Base-by-base conservation (phyloP, 345 rosid species). In the Boechera stricta region DNA sequence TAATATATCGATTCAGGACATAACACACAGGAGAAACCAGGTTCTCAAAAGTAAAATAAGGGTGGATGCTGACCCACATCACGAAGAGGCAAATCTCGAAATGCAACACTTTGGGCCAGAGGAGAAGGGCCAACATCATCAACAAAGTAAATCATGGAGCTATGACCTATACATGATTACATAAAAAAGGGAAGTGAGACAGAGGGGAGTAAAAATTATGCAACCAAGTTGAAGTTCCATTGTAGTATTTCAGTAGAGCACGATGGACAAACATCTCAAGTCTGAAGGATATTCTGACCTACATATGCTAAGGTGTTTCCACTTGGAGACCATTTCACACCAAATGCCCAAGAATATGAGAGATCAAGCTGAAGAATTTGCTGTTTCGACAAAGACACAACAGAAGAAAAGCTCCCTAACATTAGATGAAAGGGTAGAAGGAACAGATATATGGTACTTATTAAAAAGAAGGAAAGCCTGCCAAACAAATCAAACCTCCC, bases 21-120 rank as follows among this genome's bases (percentile, higher is more conserved):
- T 62, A 70, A 52, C 47, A 66, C 16, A 29, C 62, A 2, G 16
- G 66, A 78, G 73, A 80, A 65, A 71, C 74, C 35, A 60, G 64
- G 61, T 77, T 52, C 60, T 63, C 71, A 77, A 66, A 53, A 53
- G 47, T 15, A 70, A 72, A 81, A 85, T 77, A 79, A 85, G 84
- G 81, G 89, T 84, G 94, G 89, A 92, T 80, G 98, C 97, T 91
- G 96, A 95, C 99, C 99, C 99, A 95, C 98, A 92, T 95, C 99
- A 89, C 97, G 94, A 75, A 95, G 99, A 76, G 99, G 99, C 91
- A 95, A 88, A 88, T 92, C 88, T 38, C 90, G 87, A 76, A 89
- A 85, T 55, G 96, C 89, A 57, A 95, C 90, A 73, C 81, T 95
- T 70, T 95, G 99, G 48, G 97, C 99, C 80, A 91, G 82, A 73